A percentile compares a stretch with the other conserved stretches of the same genome.
phyloP scores from a whole-genome alignment of 169 alveolate species.

The Plasmodium knowlesi region DNA sequence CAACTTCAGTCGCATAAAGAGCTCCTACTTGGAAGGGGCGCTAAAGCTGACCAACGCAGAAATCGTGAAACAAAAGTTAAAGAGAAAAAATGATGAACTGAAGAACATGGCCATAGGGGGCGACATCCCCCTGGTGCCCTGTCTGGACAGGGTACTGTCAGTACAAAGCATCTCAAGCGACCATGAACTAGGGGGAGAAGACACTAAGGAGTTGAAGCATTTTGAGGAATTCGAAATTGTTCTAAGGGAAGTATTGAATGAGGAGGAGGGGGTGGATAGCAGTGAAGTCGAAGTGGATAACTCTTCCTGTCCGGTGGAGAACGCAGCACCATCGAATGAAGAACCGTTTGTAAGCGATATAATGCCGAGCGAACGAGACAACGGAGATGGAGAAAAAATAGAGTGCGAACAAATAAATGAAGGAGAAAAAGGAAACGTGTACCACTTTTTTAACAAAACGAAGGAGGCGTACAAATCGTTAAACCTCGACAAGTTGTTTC shows the following conservation, averaged over 20 bases:
- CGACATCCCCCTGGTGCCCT: background rate
- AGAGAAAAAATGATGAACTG: conserved; percentile 12
- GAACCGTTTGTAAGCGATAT: background rate
- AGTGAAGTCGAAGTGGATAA: background rate
- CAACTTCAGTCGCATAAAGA: conserved; percentile 21
- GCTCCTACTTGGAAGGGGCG: conserved; percentile 43
- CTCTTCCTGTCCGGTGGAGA: background rate
- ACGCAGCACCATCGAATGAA: background rate
- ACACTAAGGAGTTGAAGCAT: background rate
- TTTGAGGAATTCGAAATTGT: conserved; percentile 6
- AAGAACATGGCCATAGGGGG: background rate
- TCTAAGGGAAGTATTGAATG: background rate
- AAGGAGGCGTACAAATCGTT: conserved; percentile 32
- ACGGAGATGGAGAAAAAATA: background rate
- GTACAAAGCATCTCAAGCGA: conserved; percentile 8
- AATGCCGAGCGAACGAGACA: background rate
- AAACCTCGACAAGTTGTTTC: conserved; percentile 17
- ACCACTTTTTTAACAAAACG: conserved; percentile 10
- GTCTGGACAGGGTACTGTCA: background rate
- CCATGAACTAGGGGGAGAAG: background rate
- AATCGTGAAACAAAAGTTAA: background rate
- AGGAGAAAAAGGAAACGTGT: background rate
- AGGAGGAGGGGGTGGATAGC: background rate
- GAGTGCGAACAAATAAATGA: background rate
- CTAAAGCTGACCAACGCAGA: conserved; percentile 26